Evolutionary conservation across 2,329 filamentous ascomycete species (phyloP).

Genomic region (Aureobasidium sp.): DNA sequence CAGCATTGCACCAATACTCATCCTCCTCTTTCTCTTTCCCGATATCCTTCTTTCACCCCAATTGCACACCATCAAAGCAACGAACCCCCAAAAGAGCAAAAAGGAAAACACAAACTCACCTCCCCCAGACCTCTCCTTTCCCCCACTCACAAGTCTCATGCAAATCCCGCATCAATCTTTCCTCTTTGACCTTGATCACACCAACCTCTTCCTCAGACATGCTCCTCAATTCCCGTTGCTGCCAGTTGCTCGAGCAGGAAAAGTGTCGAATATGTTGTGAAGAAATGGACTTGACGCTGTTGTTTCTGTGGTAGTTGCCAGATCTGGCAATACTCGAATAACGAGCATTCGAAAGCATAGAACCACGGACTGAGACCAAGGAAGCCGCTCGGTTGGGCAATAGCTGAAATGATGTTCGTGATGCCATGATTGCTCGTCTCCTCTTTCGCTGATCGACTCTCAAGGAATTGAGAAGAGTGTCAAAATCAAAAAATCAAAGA

Average conservation of each 20-base stretch:
- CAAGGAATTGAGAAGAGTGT: too few species aligned
- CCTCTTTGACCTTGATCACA: conserved; percentile 49
- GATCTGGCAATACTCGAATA: neutral
- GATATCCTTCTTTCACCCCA: neutral
- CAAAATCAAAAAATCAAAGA: neutral
- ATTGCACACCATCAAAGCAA: neutral
- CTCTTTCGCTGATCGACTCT: neutral
- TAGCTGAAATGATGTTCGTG: neutral
- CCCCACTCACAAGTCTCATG: conserved; percentile 62
- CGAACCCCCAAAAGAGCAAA: neutral
- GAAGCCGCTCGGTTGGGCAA: neutral
- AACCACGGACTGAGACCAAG: neutral
- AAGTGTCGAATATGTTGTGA: neutral
- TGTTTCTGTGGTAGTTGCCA: neutral
- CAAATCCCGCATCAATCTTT: conserved; percentile 54
- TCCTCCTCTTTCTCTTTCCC: neutral
- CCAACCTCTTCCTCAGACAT: conserved; percentile 45
- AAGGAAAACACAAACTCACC: conserved; percentile 39
- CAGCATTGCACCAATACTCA: neutral
- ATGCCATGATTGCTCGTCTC: neutral
- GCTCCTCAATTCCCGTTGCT: conserved; percentile 33
- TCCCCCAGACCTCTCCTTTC: conserved; percentile 57
- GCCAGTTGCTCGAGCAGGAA: conserved; percentile 23
- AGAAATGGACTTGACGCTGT: neutral
- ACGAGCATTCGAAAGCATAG: neutral